These are phyloP conservation scores for Phlyctochytrium arcticum DNA, from an alignment of 192 early-diverging fungal genomes.

Conservation along the genomic window DNA sequence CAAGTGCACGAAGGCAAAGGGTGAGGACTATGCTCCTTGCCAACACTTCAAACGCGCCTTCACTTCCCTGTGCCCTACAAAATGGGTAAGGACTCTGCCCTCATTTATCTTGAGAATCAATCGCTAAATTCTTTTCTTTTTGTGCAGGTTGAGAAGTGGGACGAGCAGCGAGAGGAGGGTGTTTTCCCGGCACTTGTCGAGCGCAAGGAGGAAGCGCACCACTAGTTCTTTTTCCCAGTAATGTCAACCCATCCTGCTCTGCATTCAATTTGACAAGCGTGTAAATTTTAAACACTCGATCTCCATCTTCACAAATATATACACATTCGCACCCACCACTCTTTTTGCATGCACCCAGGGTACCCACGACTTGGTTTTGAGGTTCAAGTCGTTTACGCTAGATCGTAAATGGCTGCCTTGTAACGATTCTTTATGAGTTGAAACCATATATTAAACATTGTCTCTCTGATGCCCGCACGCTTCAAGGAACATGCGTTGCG, in stretches of 20 bases:
- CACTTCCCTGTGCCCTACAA: constrained; percentile 82
- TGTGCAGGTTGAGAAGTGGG: constrained; percentile 45
- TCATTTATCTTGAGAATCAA: not conserved
- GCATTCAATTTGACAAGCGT: no score
- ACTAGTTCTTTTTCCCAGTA: constrained; percentile 23
- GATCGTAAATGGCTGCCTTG: no score
- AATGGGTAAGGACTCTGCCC: constrained; percentile 73
- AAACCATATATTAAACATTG: not conserved
- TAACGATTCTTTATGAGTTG: no score
- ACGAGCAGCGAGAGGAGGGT: constrained; percentile 49
- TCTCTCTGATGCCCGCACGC: constrained; percentile 1
- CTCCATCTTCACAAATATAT: no score
- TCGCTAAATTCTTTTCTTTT: not conserved
- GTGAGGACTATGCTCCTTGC: constrained; percentile 94
- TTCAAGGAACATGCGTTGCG: constrained; percentile 4
- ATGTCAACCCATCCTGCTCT: no score
- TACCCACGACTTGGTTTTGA: no score
- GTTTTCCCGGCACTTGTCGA: constrained; percentile 48
- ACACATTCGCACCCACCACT: no score
- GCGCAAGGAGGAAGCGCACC: constrained; percentile 31
- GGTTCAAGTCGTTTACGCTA: no score
- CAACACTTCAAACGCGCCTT: constrained; percentile 83
- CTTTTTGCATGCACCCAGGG: no score
- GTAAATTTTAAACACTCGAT: no score
- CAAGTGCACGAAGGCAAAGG: constrained; percentile 87